Base-by-base conservation (phyloP, 2,329 filamentous ascomycete genomes). In the Lecanoromycetidae sp. region DNA sequence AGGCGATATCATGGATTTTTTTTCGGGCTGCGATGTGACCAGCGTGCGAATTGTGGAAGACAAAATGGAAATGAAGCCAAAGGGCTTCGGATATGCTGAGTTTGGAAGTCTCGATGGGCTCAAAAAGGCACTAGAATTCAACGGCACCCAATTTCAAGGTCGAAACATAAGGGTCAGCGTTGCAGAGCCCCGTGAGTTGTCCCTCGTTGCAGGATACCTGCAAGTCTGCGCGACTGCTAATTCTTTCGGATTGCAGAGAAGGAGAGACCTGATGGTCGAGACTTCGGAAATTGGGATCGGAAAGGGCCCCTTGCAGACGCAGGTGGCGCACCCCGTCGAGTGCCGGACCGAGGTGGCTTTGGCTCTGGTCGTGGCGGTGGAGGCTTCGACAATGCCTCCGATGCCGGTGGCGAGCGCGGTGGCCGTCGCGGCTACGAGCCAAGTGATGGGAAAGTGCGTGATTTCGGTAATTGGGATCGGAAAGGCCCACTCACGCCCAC, bases 31-130 rank as follows among this genome's bases (percentile, higher is more conserved):
- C 65, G 77, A 87, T 55, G 82, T 95, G 57, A 84, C 84, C 56
- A 95, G 80, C 63, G 87, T 98, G 56, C 85, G 91, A 60, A 87
- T 98, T 59, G 94, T 98, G 54, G 90, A 95, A 71, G 93, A 98
- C 68, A 91, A 90, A 62, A 75, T 94, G 64, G 84, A 91, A 62
- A 80, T 83, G 66, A 87, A 88, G 61, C 91, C 91, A 55, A 98
- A 98, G 73, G 91, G 91, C 40, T 98, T 98, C 60, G 91, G 90
- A 52, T 98, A 98, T 64, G 90, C 94, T 55, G 91, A 98, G 66
- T 98, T 98, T 60, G 79, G 75, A 56, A 82, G 79, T 43, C 70
- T 91, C 36, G 90, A 96, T 41, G 90, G 90, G 50, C 72, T 98
- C 60, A 93, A 94, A 72, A 83, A 87, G 68, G 91, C 91, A 48